phyloP scores from a whole-genome alignment of 2,329 filamentous ascomycete genomes.

The Pseudogymnoascus sp. region DNA sequence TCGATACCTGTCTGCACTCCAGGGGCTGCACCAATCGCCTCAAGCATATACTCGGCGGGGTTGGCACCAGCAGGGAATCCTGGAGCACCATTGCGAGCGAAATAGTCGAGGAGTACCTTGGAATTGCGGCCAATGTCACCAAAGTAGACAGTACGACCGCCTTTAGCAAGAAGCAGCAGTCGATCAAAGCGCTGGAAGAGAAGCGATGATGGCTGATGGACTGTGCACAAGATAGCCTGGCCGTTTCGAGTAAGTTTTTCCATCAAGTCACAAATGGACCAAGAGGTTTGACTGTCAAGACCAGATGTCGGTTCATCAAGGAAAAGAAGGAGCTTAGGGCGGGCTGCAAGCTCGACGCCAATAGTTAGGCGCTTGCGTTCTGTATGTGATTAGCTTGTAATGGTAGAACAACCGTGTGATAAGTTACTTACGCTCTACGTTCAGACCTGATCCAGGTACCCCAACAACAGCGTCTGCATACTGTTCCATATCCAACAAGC shows the following conservation, averaged over 20 bases:
- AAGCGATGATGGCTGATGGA: conserved; percentile 48
- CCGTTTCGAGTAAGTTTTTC: conserved; percentile 50
- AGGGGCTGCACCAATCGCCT: conserved; percentile 37
- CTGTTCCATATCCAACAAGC: conserved; percentile 58
- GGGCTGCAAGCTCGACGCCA: conserved; percentile 49
- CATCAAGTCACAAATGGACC: conserved; percentile 55
- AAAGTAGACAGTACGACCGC: conserved; percentile 63
- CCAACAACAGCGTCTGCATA: conserved; percentile 61
- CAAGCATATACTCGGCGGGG: conserved; percentile 38
- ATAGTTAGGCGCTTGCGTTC: conserved; percentile 55
- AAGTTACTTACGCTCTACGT: conserved; percentile 41
- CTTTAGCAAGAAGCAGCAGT: conserved; percentile 55
- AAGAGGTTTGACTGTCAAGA: conserved; percentile 56
- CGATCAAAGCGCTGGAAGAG: conserved; percentile 52
- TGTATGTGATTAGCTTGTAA: not conserved
- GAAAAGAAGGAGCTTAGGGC: conserved; percentile 52
- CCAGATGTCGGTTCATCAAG: conserved; percentile 55
- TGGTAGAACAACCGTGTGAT: not conserved
- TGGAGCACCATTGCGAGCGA: conserved; percentile 48
- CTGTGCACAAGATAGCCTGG: conserved; percentile 47
- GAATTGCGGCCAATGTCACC: conserved; percentile 58
- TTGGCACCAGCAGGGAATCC: conserved; percentile 45
- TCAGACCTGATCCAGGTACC: conserved; percentile 52
- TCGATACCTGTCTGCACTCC: conserved; percentile 40
- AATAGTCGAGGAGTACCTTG: conserved; percentile 51